These are phyloP conservation scores for Chaetomium fimeti DNA, from an alignment of 495 filamentous ascomycete genomes.

Conservation along the genomic window DNA sequence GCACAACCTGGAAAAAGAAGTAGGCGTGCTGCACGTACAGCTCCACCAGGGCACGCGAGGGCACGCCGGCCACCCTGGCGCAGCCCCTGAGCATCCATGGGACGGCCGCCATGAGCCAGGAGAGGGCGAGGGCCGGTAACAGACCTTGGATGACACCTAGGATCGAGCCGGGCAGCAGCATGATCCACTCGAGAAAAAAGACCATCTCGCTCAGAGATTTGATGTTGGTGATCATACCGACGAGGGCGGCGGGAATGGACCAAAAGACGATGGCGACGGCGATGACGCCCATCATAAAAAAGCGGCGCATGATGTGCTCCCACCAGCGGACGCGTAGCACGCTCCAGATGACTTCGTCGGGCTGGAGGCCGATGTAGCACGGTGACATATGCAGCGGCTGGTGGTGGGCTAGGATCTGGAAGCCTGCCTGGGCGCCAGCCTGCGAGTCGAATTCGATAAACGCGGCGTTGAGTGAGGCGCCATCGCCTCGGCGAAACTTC, in stretches of 20 bases:
- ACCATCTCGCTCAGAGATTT: conserved; percentile 59
- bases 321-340: conserved; percentile 80
- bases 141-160: conserved; percentile 75
- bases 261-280: conserved; percentile 78
- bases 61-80: conserved; percentile 69
- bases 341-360: conserved; percentile 79
- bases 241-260: conserved; percentile 79
- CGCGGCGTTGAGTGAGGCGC: conserved; percentile 57
- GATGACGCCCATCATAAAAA: conserved; percentile 63
- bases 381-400: conserved; percentile 79
- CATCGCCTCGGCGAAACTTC: conserved; percentile 48
- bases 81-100: conserved; percentile 73
- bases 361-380: conserved; percentile 74
- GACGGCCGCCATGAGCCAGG: conserved; percentile 75
- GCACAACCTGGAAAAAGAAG: conserved; percentile 85
- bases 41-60: conserved; percentile 70
- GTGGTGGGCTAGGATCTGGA: conserved; percentile 76
- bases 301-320: conserved; percentile 68
- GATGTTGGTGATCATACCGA: conserved; percentile 79
- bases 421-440: conserved; percentile 76
- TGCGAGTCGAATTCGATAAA: conserved; percentile 83
- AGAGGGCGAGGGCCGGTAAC: conserved; percentile 70
- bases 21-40: conserved; percentile 76
- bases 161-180: conserved; percentile 61
- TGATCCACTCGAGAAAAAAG: conserved; percentile 66